Evolutionary conservation across 805 yeast genomes (phyloP).

Genomic region (Debaryomyces maramus): DNA sequence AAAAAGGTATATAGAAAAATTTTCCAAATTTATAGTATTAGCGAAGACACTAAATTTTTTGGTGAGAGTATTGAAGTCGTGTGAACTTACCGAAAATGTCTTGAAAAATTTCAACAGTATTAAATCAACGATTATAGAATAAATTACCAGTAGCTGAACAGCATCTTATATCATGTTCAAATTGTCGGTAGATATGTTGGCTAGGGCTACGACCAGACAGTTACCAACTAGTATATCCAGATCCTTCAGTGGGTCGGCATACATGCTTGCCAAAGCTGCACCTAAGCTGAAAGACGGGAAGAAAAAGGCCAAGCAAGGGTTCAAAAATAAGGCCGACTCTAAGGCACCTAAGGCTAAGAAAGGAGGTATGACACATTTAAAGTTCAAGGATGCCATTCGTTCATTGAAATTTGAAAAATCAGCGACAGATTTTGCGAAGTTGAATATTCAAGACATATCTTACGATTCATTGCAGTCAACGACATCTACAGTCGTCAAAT

Average conservation of each 20-base stretch:
- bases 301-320: conserved; percentile 23
- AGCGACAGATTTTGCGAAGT: conserved; percentile 23
- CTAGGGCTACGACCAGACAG: conserved; percentile 3
- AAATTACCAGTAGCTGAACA: neutral
- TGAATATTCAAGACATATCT: conserved; percentile 14
- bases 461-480: conserved; percentile 10
- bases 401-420: conserved; percentile 32
- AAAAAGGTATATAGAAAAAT: neutral
- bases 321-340: conserved; percentile 16
- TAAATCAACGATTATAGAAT: neutral
- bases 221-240: conserved; percentile 3
- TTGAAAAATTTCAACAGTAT: conserved; percentile 1
- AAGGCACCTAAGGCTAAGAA: conserved; percentile 26
- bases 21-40: neutral
- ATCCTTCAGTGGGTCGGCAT: conserved; percentile 12
- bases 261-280: conserved; percentile 15
- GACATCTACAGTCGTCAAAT: conserved; percentile 29
- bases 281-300: conserved; percentile 24
- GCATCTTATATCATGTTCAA: conserved; percentile 7
- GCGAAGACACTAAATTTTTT: neutral
- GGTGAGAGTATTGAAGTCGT: neutral
- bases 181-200: conserved; percentile 3
- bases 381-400: conserved; percentile 38
- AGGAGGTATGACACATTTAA: conserved; percentile 44
- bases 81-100: neutral